Base-by-base conservation (phyloP, 2,329 filamentous ascomycete species). In the Diplodia mutila region DNA sequence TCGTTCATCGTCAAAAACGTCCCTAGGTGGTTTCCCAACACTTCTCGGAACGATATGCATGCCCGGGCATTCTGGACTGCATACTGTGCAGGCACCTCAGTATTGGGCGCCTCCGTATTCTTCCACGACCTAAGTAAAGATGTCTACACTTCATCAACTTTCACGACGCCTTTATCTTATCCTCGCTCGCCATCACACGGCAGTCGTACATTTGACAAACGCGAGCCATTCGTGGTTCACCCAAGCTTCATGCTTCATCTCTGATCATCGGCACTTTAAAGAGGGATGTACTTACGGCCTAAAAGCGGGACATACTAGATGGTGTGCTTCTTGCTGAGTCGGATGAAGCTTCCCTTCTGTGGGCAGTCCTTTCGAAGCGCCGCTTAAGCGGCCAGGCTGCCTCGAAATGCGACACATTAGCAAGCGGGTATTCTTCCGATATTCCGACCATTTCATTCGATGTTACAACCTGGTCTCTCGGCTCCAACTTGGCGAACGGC, bases 241-340 rank as follows among this genome's bases (percentile, higher is more conserved):
- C 59, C 59, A 18, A 63, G 59, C 21, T 63, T 63, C 46, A 63
- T 63, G 46, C n/a, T 51, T 37, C 59, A 63, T 25, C 27, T 63
- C 11, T 63, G 59, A 63, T 21, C 23, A 18, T 29, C 27, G 49
- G 16, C 14, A 18, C 11, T 46, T 4, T 14, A 21, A 46, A 46
- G 7, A 18, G 39, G 39, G 7, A 8, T 46, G 18, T 18, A 21
- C 3, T 4, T 42, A 6, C 37, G 42, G 21, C n/a, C 4, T 46
- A 7, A n/a, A 8, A n/a, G 18, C 18, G 39, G 16, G 14, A 7
- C 18, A 6, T 7, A n/a, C n/a, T 7, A 8, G n/a, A 7, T 46
- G 42, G 42, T 46, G 42, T 21, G 5, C 18, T 46, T 21, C 8
- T 46, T 21, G 1, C 32, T 9, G 32, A 12, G 32, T 34, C 32